A percentile compares a stretch with the other conserved stretches of the same genome.
Conservation (phyloP, 352 stramenopile genomes). For the Phytophthora fragariae region DNA sequence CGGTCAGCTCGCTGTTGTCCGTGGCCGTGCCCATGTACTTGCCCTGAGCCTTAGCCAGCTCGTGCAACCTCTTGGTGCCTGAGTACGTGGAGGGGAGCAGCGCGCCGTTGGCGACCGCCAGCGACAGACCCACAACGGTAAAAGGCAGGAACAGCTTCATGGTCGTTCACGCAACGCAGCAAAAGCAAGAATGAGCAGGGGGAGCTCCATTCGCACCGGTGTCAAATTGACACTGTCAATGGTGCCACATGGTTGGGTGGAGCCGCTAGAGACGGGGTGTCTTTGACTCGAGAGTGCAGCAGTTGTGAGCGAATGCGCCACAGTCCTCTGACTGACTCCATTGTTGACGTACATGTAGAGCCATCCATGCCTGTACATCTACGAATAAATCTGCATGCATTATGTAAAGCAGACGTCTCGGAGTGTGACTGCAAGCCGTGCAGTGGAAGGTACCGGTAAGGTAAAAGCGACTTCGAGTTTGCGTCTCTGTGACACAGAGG, state of each 20-base stretch:
- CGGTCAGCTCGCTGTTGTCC: constrained; percentile 31
- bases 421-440: too few species aligned
- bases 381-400: too few species aligned
- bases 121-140: constrained; percentile 16
- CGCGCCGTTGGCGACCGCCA: constrained; percentile 18
- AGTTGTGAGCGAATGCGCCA: not conserved
- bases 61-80: constrained; percentile 34
- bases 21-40: constrained; percentile 45
- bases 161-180: not conserved
- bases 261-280: constrained; percentile 10
- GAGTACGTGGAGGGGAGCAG: constrained; percentile 29
- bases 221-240: constrained; percentile 8
- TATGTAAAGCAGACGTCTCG: too few species aligned
- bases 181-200: constrained; percentile 21
- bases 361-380: not conserved
- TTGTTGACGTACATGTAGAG: not conserved
- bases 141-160: constrained; percentile 25
- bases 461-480: not conserved
- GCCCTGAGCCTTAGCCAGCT: constrained; percentile 29
- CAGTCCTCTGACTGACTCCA: not conserved
- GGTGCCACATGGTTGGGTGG: constrained; percentile 21
- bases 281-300: not conserved
- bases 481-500: not conserved
- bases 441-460: not conserved
- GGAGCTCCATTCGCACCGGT: not conserved